Evolutionary conservation across 768 basidiomycete species (phyloP), one percentile per base, ranked within the genome.

Genomic region (Clitopilus hobsonii): DNA sequence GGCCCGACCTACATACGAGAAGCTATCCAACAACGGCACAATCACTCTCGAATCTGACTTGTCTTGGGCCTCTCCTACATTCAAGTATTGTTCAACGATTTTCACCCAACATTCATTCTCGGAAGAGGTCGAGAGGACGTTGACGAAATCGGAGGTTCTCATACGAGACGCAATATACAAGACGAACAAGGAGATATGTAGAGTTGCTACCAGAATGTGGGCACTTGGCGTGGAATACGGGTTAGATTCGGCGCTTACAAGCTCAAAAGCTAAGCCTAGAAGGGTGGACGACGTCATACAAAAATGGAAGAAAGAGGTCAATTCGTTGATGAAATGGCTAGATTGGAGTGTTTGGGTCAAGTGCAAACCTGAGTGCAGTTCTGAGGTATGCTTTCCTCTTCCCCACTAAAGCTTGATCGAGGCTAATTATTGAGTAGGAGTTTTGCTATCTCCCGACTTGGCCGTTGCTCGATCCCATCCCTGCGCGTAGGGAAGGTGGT

Each of bases 281-380:
- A 29, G n/a, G n/a, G n/a, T n/a, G n/a, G n/a, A n/a, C n/a, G n/a
- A n/a, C n/a, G n/a, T n/a, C n/a, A n/a, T n/a, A n/a, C n/a, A n/a
- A 11, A 28, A 51, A 4, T 82, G 81, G 81, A 61, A 52, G 6
- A 45, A 30, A 20, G 68, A 72, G 7, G 48, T 78, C 22, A 56
- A 67, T 6, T 56, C 49, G 2, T 59, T 83, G 20, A 78, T 82
- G 72, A 45, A 30, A 0, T 83, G 82, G 81, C 64, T 83, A 0
- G 81, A 77, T 56, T 84, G 82, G 81, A 72, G 65, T 32, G 62
- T 71, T 6, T 83, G 82, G 81, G 59, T 74, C 1, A 76, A 67
- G 41, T 83, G 82, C 51, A 64, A 61, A 2, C 80, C 81, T 24
- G 70, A 62, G 0, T 84, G 82, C 65, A 61, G 60, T 7, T 63